A percentile compares a stretch with the other conserved stretches of the same genome.
Conservation (phyloP, 768 basidiomycete species). For the Auricularia sp. region DNA sequence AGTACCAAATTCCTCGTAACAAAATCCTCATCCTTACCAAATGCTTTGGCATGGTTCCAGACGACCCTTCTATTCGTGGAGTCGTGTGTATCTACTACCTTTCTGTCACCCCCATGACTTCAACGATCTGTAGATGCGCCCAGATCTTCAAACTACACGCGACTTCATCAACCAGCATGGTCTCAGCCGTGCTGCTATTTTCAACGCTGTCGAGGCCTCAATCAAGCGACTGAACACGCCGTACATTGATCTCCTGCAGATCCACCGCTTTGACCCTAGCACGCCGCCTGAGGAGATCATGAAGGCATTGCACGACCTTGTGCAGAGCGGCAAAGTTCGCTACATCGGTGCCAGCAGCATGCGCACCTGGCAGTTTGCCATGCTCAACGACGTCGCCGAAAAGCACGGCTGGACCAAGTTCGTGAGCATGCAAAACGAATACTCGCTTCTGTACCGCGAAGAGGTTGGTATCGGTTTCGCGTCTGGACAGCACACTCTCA, state of each 20-base stretch:
- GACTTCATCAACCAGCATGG: slow-evolving; percentile 3
- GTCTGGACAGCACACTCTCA: background rate
- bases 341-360: slow-evolving; percentile 42
- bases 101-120: background rate
- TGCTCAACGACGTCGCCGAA: slow-evolving; percentile 34
- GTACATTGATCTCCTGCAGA: slow-evolving; percentile 34
- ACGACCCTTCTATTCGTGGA: slow-evolving; percentile 2
- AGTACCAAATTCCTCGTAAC: slow-evolving; percentile 24
- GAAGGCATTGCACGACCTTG: slow-evolving; percentile 41
- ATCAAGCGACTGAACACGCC: slow-evolving; percentile 26
- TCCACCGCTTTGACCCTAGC: slow-evolving; percentile 30
- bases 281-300: slow-evolving; percentile 36
- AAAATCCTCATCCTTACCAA: slow-evolving; percentile 24
- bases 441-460: slow-evolving; percentile 44
- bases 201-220: slow-evolving; percentile 28
- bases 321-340: slow-evolving; percentile 36
- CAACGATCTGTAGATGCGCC: background rate
- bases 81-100: slow-evolving; percentile 1
- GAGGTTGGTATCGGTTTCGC: slow-evolving; percentile 23
- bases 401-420: slow-evolving; percentile 42
- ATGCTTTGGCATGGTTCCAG: slow-evolving; percentile 13
- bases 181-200: slow-evolving; percentile 22
- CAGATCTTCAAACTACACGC: slow-evolving; percentile 4
- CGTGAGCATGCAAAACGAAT: slow-evolving; percentile 41
- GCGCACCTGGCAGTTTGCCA: slow-evolving; percentile 34